Conservation (phyloP, 2,329 filamentous ascomycete genomes). For the Diaporthe sp. region DNA sequence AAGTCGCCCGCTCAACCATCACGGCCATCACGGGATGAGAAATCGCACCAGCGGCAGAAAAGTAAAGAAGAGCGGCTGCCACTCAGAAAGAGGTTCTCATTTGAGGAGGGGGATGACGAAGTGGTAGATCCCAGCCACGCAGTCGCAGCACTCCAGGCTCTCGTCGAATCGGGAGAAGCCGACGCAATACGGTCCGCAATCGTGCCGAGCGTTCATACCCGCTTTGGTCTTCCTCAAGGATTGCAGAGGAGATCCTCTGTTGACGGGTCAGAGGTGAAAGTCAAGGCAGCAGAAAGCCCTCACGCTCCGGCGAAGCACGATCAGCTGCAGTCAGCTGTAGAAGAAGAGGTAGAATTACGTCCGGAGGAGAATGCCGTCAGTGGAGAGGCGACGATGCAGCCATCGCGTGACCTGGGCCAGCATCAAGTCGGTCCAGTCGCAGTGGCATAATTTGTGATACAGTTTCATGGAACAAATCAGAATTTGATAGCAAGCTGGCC, state of each 20-base stretch:
- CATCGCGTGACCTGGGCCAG: neutral
- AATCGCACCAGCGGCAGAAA: neutral
- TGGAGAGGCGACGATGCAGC: neutral
- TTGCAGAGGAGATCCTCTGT: neutral
- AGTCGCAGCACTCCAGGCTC: neutral
- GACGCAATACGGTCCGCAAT: neutral
- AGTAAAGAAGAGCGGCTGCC: neutral
- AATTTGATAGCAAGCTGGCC: neutral
- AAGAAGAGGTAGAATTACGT: neutral
- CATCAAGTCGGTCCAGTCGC: neutral
- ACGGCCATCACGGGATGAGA: neutral
- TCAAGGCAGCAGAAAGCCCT: neutral
- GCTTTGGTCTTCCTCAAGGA: neutral
- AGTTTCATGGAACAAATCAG: neutral
- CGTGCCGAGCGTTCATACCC: neutral
- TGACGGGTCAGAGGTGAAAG: neutral
- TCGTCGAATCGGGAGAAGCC: neutral
- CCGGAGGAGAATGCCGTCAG: neutral
- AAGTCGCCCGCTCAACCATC: neutral
- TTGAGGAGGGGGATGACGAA: neutral
- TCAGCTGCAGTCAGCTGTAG: neutral
- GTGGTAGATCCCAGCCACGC: neutral
- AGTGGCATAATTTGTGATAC: neutral
- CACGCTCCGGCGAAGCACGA: neutral
- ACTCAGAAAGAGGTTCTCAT: neutral